These are phyloP conservation scores for Pulveroboletus sp. DNA, from an alignment of 768 basidiomycete species.

Conservation along the genomic window DNA sequence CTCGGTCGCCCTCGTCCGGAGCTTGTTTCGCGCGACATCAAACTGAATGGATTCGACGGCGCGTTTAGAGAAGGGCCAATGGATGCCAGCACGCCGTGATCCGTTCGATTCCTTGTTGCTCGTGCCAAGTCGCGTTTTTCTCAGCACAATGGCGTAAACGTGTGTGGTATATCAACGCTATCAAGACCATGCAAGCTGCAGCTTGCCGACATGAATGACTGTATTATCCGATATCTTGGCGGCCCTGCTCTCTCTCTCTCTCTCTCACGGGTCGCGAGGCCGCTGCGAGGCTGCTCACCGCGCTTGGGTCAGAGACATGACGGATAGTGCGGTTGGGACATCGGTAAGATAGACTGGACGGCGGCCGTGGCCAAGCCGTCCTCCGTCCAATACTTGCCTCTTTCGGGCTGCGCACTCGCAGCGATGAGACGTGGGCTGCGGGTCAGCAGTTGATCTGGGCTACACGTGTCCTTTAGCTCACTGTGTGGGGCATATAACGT, in stretches of 20 bases:
- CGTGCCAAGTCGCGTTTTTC: neutral
- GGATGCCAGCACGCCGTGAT: constrained; percentile 1
- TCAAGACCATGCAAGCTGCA: neutral
- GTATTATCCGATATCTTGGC: constrained; percentile 7
- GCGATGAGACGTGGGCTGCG: neutral
- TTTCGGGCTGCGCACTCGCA: neutral
- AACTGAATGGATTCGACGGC: constrained; percentile 3
- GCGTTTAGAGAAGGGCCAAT: neutral
- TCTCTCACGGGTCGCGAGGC: constrained; percentile 10
- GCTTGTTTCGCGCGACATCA: constrained; percentile 5
- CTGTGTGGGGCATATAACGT: constrained; percentile 25
- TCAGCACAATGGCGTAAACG: constrained; percentile 5
- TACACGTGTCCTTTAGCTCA: constrained; percentile 18
- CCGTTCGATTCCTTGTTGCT: neutral
- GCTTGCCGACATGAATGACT: constrained; percentile 5
- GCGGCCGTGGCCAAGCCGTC: no score
- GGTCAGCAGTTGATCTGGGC: constrained; percentile 12
- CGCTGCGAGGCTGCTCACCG: neutral
- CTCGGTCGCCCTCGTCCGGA: constrained; percentile 2
- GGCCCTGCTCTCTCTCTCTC: neutral
- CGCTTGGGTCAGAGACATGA: no score
- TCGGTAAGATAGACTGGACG: constrained; percentile 7
- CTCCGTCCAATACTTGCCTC: no score
- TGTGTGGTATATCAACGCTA: neutral
- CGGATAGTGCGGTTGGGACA: no score